These are phyloP conservation scores for Ogataea angusta DNA, from an alignment of 805 yeast genomes.

Conservation along the genomic window DNA sequence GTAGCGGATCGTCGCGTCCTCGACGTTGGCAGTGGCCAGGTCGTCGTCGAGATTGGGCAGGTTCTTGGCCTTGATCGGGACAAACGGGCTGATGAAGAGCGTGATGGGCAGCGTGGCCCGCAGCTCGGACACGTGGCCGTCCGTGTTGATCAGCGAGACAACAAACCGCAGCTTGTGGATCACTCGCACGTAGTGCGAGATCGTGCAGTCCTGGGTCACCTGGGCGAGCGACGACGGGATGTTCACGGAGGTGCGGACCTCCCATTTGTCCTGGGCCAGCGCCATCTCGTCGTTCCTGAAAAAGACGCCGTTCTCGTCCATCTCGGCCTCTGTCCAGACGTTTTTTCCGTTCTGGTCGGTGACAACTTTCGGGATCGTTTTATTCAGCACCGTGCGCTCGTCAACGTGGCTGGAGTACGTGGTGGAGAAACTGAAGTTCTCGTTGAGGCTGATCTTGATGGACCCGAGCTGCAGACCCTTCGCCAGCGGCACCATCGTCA, in stretches of 20 bases:
- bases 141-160: conserved; percentile 77
- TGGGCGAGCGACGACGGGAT: conserved; percentile 72
- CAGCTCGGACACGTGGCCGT: conserved; percentile 88
- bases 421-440: conserved; percentile 57
- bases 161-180: conserved; percentile 85
- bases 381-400: conserved; percentile 57
- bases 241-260: conserved; percentile 52
- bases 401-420: conserved; percentile 54
- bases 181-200: conserved; percentile 67
- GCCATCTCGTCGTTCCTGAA: conserved; percentile 30
- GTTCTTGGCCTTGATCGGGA: conserved; percentile 57
- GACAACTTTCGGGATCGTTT: conserved; percentile 40
- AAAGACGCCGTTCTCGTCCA: conserved; percentile 38
- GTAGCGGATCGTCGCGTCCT: conserved; percentile 28
- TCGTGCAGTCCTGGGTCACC: conserved; percentile 84
- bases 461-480: conserved; percentile 80
- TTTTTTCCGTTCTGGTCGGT: conserved; percentile 40
- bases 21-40: conserved; percentile 17
- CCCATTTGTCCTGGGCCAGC: conserved; percentile 68
- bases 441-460: conserved; percentile 66
- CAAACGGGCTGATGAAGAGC: conserved; percentile 59
- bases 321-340: conserved; percentile 36
- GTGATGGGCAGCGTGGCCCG: conserved; percentile 84
- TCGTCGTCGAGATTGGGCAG: conserved; percentile 29
- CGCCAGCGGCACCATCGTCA: conserved; percentile 71